Evolutionary conservation across 352 stramenopile species (phyloP).

Genomic region (Phytophthora hybrid): DNA sequence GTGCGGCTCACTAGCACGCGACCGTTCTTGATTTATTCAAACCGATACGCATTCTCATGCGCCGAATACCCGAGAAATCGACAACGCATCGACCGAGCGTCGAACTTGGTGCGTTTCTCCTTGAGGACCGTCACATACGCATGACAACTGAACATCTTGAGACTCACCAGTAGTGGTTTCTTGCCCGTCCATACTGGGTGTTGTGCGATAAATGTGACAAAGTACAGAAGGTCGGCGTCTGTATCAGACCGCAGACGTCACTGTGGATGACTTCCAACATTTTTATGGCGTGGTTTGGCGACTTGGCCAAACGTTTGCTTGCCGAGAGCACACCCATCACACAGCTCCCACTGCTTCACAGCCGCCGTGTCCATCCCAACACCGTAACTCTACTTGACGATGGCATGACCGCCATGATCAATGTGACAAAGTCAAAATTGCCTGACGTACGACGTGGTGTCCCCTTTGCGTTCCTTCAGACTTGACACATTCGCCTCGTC

Average conservation of each 20-base stretch:
- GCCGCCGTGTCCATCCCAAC: constrained; percentile 14
- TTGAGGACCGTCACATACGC: background rate
- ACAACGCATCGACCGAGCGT: background rate
- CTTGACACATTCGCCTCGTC: constrained; percentile 23
- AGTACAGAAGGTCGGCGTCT: constrained; percentile 8
- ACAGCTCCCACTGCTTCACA: constrained; percentile 8
- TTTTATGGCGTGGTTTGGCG: constrained; percentile 4
- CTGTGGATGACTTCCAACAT: constrained; percentile 7
- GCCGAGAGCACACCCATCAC: constrained; percentile 17
- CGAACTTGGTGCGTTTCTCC: background rate
- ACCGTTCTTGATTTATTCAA: constrained; percentile 3
- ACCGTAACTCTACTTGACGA: constrained; percentile 22
- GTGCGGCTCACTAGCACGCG: constrained; percentile 17
- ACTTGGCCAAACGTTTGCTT: constrained; percentile 21
- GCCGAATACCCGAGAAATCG: background rate
- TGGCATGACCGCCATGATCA: constrained; percentile 15
- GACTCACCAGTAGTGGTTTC: constrained; percentile 20
- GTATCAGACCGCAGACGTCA: constrained; percentile 14
- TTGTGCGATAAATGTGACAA: constrained; percentile 58
- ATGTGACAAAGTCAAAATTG: constrained; percentile 32
- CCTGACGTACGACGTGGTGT: constrained; percentile 25
- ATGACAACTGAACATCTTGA: background rate
- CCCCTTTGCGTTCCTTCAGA: constrained; percentile 15
- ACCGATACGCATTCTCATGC: background rate
- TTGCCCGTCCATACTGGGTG: constrained; percentile 21